Evolutionary conservation across 2,329 filamentous ascomycete species (phyloP).

Genomic region (Fonsecaea erecta): DNA sequence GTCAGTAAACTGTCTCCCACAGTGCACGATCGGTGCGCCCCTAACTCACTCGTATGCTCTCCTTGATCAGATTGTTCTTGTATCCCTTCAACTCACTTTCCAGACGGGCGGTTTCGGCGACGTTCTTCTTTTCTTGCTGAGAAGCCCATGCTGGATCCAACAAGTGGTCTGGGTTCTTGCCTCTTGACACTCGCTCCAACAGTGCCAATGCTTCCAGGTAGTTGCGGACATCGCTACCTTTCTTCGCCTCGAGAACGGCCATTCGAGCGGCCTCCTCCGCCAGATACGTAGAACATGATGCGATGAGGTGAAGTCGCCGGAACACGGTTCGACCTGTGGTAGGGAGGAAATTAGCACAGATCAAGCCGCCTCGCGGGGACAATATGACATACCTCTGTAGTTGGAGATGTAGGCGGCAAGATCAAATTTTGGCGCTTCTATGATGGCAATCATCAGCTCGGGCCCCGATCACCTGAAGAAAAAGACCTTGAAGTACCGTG

Average conservation of each 20-base stretch:
- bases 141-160: slow-evolving; percentile 78
- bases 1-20: slow-evolving; percentile 9
- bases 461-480: not conserved
- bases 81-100: slow-evolving; percentile 87
- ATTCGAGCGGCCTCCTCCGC: slow-evolving; percentile 79
- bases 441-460: slow-evolving; percentile 9
- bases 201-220: slow-evolving; percentile 73
- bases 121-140: slow-evolving; percentile 67
- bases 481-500: slow-evolving; percentile 22
- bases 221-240: slow-evolving; percentile 70
- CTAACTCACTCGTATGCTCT: slow-evolving; percentile 83
- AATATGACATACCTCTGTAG: slow-evolving; percentile 69
- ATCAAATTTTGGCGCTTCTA: slow-evolving; percentile 84
- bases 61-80: slow-evolving; percentile 96
- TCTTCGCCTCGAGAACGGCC: slow-evolving; percentile 76
- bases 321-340: slow-evolving; percentile 77
- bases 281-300: slow-evolving; percentile 74
- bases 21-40: not conserved
- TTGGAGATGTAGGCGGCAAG: slow-evolving; percentile 89
- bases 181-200: slow-evolving; percentile 63
- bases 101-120: slow-evolving; percentile 72
- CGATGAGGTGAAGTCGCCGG: slow-evolving; percentile 81
- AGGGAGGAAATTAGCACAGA: not conserved
- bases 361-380: not conserved
- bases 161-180: slow-evolving; percentile 68